Conservation (phyloP, 2,329 filamentous ascomycete genomes). For the Penicillium occitanis region DNA sequence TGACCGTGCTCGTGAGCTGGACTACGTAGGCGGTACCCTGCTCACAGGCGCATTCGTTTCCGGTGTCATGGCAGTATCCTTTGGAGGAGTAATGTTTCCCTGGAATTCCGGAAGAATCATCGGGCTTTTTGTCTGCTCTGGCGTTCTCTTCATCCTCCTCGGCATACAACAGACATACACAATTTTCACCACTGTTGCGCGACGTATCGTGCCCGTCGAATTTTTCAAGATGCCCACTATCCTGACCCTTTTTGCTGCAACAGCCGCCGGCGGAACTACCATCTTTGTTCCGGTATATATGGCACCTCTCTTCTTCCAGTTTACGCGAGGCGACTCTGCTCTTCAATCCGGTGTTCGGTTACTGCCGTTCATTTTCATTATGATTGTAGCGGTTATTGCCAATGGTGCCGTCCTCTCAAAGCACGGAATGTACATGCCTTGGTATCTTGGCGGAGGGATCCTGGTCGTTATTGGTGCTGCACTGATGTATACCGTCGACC, state of each 20-base stretch:
- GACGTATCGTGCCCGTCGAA: slow-evolving; percentile 52
- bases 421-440: slow-evolving; percentile 27
- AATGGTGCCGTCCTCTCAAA: slow-evolving; percentile 27
- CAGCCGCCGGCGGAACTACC: slow-evolving; percentile 33
- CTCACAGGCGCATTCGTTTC: slow-evolving; percentile 41
- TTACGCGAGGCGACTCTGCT: slow-evolving; percentile 44
- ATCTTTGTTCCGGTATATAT: slow-evolving; percentile 47
- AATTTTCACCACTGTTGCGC: slow-evolving; percentile 45
- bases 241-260: slow-evolving; percentile 41
- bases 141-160: slow-evolving; percentile 47
- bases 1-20: slow-evolving; percentile 23
- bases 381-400: slow-evolving; percentile 24
- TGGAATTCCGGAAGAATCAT: slow-evolving; percentile 51
- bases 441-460: slow-evolving; percentile 29
- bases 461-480: slow-evolving; percentile 28
- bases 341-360: slow-evolving; percentile 32
- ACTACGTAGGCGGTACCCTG: slow-evolving; percentile 48
- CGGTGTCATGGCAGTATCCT: slow-evolving; percentile 51
- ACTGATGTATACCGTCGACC: slow-evolving; percentile 25
- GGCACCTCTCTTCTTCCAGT: slow-evolving; percentile 56
- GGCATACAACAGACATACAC: slow-evolving; percentile 44
- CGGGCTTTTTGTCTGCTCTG: slow-evolving; percentile 50
- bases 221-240: slow-evolving; percentile 43
- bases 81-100: slow-evolving; percentile 50
- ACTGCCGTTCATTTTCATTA: slow-evolving; percentile 28